Percentiles rank a stretch among this genome's conserved stretches.
Conservation (phyloP, 2,329 filamentous ascomycete species). For the Chlorencoelia australis region DNA sequence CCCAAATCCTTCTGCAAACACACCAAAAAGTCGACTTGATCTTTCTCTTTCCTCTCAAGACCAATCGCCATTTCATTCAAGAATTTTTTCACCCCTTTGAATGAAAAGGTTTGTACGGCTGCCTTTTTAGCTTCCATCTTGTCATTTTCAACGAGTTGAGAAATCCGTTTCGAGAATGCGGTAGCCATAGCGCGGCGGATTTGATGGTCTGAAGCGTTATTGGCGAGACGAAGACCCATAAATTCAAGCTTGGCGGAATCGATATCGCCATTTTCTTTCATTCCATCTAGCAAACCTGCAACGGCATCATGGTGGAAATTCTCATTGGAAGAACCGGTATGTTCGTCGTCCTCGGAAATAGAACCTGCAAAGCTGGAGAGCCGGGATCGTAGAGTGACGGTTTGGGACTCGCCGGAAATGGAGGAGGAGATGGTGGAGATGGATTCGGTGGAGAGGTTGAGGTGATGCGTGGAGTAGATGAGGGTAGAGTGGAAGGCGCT, state of each 20-base stretch:
- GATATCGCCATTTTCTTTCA: conserved; percentile 70
- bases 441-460: conserved; percentile 39
- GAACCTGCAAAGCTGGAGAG: conserved; percentile 65
- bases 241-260: conserved; percentile 80
- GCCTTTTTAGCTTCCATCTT: conserved; percentile 52
- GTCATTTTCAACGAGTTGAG: conserved; percentile 53
- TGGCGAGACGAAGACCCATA: conserved; percentile 82
- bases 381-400: conserved; percentile 38
- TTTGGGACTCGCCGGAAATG: conserved; percentile 30
- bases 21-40: conserved; percentile 79
- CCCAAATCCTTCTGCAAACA: conserved; percentile 72
- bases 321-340: conserved; percentile 35
- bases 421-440: conserved; percentile 55
- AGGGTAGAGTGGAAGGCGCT: conserved; percentile 44
- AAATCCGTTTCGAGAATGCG: conserved; percentile 73
- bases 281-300: conserved; percentile 73
- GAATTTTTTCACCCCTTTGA: conserved; percentile 44
- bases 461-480: conserved; percentile 27
- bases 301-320: conserved; percentile 84
- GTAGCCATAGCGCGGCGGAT: conserved; percentile 79
- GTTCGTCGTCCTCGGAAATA: conserved; percentile 51
- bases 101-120: conserved; percentile 49
- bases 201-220: conserved; percentile 81
- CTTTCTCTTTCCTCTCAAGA: conserved; percentile 52
- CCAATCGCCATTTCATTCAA: conserved; percentile 50